These are phyloP conservation scores for Ustilago xerochloae DNA, from an alignment of 1,284 basidiomycete genomes.

Conservation along the genomic window DNA sequence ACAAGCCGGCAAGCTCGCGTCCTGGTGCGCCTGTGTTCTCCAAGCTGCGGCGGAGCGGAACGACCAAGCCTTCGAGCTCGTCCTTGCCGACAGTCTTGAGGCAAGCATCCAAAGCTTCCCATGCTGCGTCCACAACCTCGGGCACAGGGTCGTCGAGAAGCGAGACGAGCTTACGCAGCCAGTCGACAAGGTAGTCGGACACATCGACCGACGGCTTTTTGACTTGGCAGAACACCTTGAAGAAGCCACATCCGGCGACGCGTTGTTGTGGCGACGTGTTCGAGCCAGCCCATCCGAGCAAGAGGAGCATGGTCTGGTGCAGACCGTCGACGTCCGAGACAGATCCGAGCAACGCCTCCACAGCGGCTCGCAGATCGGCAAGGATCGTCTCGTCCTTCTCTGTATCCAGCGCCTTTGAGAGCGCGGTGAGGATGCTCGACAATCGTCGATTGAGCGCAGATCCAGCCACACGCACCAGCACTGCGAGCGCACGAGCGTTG, in stretches of 20 bases:
- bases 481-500: conserved; percentile 91
- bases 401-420: conserved; percentile 58
- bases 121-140: conserved; percentile 83
- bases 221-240: conserved; percentile 59
- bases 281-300: conserved; percentile 64
- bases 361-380: conserved; percentile 41
- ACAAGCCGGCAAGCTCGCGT: conserved; percentile 84
- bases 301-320: conserved; percentile 65
- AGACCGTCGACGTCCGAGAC: conserved; percentile 60
- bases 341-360: conserved; percentile 55
- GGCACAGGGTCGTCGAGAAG: conserved; percentile 83
- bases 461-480: conserved; percentile 92
- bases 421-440: conserved; percentile 58
- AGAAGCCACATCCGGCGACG: conserved; percentile 56
- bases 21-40: conserved; percentile 86
- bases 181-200: conserved; percentile 82
- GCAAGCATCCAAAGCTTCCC: conserved; percentile 85
- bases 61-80: conserved; percentile 77
- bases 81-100: conserved; percentile 93
- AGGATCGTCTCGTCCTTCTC: conserved; percentile 54
- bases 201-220: conserved; percentile 54
- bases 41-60: conserved; percentile 84
- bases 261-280: conserved; percentile 48
- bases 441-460: conserved; percentile 77
- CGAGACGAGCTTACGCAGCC: conserved; percentile 91